Evolutionary conservation across 257 asterid genomes (phyloP).

Genomic region (Penstemon eatonii): DNA sequence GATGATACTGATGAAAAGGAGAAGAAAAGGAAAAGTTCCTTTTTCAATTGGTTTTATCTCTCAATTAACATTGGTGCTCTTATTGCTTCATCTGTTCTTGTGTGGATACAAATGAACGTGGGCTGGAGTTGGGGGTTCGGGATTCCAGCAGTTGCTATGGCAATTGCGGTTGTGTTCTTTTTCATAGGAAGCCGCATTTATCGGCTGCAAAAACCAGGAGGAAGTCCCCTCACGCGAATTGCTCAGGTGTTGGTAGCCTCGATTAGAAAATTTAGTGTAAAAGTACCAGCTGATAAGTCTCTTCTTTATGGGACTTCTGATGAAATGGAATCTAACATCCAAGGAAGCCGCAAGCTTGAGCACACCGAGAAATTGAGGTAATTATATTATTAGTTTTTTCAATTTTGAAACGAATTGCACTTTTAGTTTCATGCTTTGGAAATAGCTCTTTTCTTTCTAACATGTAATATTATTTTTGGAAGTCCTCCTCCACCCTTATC

Average conservation of each 20-base stretch:
- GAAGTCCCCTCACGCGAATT: constrained; percentile 78
- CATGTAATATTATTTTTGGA: no score
- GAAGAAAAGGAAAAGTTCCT: constrained; percentile 73
- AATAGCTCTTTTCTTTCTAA: no score
- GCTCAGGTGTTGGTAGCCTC: constrained; percentile 73
- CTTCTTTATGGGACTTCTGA: constrained; percentile 68
- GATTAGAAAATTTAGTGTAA: constrained; percentile 35
- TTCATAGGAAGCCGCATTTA: constrained; percentile 60
- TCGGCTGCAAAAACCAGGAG: constrained; percentile 78
- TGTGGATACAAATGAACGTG: constrained; percentile 82
- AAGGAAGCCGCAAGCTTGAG: constrained; percentile 77
- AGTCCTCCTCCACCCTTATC: no score
- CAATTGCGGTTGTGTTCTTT: constrained; percentile 60
- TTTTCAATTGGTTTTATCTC: constrained; percentile 85
- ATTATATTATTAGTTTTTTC: not conserved
- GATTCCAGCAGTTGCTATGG: constrained; percentile 84
- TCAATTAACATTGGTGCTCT: constrained; percentile 88
- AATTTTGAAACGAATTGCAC: not conserved
- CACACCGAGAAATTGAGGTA: constrained; percentile 75
- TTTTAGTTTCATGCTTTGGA: not conserved
- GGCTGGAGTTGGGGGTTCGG: constrained; percentile 98
- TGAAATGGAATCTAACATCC: constrained; percentile 43
- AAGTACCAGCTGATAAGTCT: constrained; percentile 53
- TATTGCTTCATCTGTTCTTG: constrained; percentile 75
- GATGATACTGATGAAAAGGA: constrained; percentile 70